Conservation (phyloP, 208 protist species). For the Acanthamoeba lugdunensis region DNA sequence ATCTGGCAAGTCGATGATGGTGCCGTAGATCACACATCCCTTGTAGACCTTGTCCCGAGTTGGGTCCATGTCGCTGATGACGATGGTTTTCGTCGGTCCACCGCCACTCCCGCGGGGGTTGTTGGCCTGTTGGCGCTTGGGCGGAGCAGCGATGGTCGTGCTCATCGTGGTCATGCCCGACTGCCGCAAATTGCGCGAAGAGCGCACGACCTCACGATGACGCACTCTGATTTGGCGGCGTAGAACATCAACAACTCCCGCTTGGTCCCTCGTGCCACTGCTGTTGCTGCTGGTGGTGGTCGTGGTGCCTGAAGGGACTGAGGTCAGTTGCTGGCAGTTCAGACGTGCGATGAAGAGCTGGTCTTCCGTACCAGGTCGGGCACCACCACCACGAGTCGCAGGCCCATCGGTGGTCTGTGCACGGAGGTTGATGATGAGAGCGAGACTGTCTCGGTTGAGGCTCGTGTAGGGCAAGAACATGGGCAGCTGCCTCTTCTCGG, state of each 20-base stretch:
- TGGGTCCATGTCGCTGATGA: neutral
- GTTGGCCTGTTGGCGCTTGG: neutral
- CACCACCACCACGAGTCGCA: neutral
- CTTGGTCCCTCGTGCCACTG: too few relatives aligned
- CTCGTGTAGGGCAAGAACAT: conserved; percentile 15
- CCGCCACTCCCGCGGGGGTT: neutral
- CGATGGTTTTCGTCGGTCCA: neutral
- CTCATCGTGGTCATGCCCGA: too few relatives aligned
- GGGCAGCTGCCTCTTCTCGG: neutral
- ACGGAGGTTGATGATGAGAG: neutral
- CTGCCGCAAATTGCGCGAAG: too few relatives aligned
- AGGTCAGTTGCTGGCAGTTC: too few relatives aligned
- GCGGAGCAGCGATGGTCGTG: too few relatives aligned
- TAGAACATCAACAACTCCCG: too few relatives aligned
- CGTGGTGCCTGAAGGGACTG: too few relatives aligned
- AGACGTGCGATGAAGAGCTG: too few relatives aligned
- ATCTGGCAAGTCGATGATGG: neutral
- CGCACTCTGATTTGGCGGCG: too few relatives aligned
- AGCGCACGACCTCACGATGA: too few relatives aligned
- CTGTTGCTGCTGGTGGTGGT: too few relatives aligned
- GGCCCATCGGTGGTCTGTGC: neutral
- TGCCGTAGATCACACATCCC: neutral
- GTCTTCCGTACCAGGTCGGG: too few relatives aligned
- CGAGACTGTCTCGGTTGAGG: neutral
- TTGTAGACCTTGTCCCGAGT: neutral